Evolutionary conservation across 2,329 filamentous ascomycete genomes (phyloP), one percentile per base, ranked within the genome.

Genomic region (Fusarium torulosum): DNA sequence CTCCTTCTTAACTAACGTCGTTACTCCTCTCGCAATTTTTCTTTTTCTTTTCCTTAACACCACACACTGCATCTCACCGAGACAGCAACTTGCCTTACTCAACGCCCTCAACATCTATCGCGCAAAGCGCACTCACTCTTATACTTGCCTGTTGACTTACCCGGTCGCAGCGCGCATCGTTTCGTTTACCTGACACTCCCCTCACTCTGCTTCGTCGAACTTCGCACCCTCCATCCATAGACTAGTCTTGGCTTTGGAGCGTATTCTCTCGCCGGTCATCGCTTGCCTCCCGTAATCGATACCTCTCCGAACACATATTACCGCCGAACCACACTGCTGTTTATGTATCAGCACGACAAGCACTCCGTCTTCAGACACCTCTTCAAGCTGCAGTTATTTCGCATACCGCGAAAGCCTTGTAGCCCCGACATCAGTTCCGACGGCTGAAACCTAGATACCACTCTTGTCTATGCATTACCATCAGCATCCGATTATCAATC

Each of bases 321-420:
- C 63, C 59, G 60, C 72, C 70, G 69, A 74, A 67, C 69, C 73
- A 79, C 75, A 76, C 77, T 78, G 77, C 79, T 91, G 93, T 97
- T 92, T 96, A 97, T 97, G 94, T 97, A 97, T 97, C 94, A 94
- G 93, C 91, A 93, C 92, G 91, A 91, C 90, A 80, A 86, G 79
- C 88, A 88, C 89, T 89, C 92, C 91, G 90, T 93, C 90, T 94
- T 93, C 90, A 92, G 90, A 92, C 91, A 95, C 90, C 93, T 93
- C 86, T 89, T 93, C 86, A 93, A 93, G 92, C 93, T 96, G 92
- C 93, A 94, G 89, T 87, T 91, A 88, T 96, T 96, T 92, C 93
- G 93, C 89, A 94, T 92, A 91, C 87, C 90, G 90, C 90, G 92
- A 88, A 96, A 92, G 90, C 92, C 90, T 87, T 93, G 92, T 91